Percentiles rank a stretch among this genome's conserved stretches.
phyloP scores from a whole-genome alignment of 1,139 yeast species.

The Suhomyces yuchorum region DNA sequence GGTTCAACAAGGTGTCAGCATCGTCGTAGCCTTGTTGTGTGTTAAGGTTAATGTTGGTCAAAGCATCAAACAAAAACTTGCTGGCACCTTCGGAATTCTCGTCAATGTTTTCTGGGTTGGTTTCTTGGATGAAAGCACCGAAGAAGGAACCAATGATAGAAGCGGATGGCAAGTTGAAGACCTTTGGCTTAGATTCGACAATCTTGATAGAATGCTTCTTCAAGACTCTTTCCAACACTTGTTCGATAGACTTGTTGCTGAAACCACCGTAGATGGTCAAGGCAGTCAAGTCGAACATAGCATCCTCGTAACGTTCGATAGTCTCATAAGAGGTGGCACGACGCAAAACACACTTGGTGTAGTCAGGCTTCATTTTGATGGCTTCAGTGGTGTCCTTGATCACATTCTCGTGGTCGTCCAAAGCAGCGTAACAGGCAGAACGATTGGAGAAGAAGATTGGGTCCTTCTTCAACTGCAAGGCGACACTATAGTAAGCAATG shows the following conservation, averaged over 20 bases:
- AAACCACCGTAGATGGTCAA: constrained; percentile 76
- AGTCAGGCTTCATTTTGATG: constrained; percentile 80
- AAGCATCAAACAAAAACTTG: constrained; percentile 66
- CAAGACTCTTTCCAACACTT: constrained; percentile 84
- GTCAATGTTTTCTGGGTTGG: constrained; percentile 52
- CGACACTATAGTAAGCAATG: constrained; percentile 73
- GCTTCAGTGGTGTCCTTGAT: constrained; percentile 88
- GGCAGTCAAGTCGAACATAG: constrained; percentile 91
- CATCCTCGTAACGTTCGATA: constrained; percentile 74
- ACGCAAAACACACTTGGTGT: constrained; percentile 72
- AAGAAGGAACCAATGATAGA: constrained; percentile 85
- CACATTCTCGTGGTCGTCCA: constrained; percentile 77
- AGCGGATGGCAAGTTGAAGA: constrained; percentile 72
- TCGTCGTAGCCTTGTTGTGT: constrained; percentile 71
- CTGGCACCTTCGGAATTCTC: constrained; percentile 55
- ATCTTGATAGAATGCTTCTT: constrained; percentile 70
- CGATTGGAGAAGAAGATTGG: constrained; percentile 92
- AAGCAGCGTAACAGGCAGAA: constrained; percentile 91
- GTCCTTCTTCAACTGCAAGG: constrained; percentile 73
- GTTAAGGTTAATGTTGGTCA: constrained; percentile 62
- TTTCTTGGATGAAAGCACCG: constrained; percentile 62
- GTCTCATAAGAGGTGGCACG: constrained; percentile 87
- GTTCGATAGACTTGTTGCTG: constrained; percentile 75
- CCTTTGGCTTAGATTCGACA: constrained; percentile 59
- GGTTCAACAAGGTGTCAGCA: constrained; percentile 69